These are phyloP conservation scores for Microcos paniculata DNA, from an alignment of 345 rosid species.

Conservation along the genomic window DNA sequence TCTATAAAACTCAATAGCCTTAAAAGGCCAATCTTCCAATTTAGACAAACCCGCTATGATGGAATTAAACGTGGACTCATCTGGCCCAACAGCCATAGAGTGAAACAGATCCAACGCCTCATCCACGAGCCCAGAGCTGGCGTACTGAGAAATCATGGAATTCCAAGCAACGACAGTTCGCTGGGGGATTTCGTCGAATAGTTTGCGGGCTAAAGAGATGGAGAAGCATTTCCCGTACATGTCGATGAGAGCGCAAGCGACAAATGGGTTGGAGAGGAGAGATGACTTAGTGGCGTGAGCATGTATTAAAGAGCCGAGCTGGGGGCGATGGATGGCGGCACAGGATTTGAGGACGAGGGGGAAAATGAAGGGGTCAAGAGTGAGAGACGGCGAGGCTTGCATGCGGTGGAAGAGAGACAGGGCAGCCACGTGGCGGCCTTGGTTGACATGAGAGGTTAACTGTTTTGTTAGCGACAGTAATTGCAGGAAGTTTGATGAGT, in stretches of 20 bases:
- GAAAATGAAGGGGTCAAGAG: constrained; percentile 58
- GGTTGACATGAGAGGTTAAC: constrained; percentile 46
- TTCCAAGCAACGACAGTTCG: constrained; percentile 57
- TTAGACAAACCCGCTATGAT: constrained; percentile 43
- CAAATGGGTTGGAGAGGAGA: constrained; percentile 49
- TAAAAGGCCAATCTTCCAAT: constrained; percentile 44
- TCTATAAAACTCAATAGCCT: constrained; percentile 50
- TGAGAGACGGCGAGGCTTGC: constrained; percentile 42
- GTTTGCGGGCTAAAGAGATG: constrained; percentile 40
- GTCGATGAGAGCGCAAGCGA: constrained; percentile 47
- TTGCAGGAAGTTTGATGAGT: constrained; percentile 28
- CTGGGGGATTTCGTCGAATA: constrained; percentile 62
- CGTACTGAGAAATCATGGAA: constrained; percentile 51
- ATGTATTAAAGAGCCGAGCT: constrained; percentile 45
- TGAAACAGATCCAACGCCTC: constrained; percentile 42
- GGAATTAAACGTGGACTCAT: constrained; percentile 50
- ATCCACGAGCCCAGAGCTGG: constrained; percentile 28
- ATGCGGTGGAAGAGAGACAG: constrained; percentile 48
- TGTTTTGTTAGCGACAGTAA: too few species aligned
- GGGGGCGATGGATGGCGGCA: constrained; percentile 40
- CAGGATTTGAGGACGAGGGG: constrained; percentile 67
- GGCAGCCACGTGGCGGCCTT: constrained; percentile 49
- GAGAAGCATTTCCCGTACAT: constrained; percentile 55
- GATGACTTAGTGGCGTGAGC: constrained; percentile 39
- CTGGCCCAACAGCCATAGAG: constrained; percentile 50